Evolutionary conservation across 495 filamentous ascomycete species (phyloP).

Genomic region (Entonaema liquescens): DNA sequence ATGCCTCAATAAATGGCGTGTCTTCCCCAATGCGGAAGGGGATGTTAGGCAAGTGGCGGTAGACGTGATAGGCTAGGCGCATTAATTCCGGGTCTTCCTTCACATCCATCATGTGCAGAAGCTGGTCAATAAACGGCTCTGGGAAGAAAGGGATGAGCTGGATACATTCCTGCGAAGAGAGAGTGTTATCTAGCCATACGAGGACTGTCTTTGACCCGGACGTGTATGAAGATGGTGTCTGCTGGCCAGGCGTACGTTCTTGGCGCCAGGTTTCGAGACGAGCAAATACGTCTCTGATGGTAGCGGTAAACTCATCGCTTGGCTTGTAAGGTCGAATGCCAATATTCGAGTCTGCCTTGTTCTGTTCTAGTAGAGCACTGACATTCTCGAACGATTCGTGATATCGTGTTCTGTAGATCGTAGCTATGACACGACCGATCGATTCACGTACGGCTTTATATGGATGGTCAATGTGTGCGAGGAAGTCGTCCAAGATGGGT

Average conservation of each 20-base stretch:
- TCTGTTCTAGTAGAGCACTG: constrained; percentile 73
- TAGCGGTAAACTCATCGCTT: constrained; percentile 73
- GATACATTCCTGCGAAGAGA: constrained; percentile 92
- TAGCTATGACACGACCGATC: constrained; percentile 87
- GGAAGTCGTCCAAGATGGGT: constrained; percentile 88
- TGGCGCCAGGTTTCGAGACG: constrained; percentile 88
- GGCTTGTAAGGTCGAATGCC: constrained; percentile 86
- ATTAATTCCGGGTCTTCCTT: constrained; percentile 98
- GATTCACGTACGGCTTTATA: constrained; percentile 97
- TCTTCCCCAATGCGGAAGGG: constrained; percentile 89
- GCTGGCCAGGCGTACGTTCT: constrained; percentile 84
- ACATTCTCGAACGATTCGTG: constrained; percentile 91
- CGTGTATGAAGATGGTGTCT: constrained; percentile 93
- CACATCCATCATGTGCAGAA: constrained; percentile 99
- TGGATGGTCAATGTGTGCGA: constrained; percentile 92
- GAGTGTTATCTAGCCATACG: constrained; percentile 90
- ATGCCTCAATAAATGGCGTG: constrained; percentile 79
- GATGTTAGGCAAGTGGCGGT: constrained; percentile 95
- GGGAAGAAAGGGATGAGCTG: constrained; percentile 92
- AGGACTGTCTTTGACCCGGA: constrained; percentile 95
- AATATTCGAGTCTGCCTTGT: constrained; percentile 81
- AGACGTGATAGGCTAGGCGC: constrained; percentile 94
- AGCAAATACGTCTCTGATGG: constrained; percentile 78
- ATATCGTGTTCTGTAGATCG: constrained; percentile 87
- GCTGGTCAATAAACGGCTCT: constrained; percentile 83